Evolutionary conservation across 192 early-diverging fungal species (phyloP).

Genomic region (Gaertneriomyces semiglobifer): DNA sequence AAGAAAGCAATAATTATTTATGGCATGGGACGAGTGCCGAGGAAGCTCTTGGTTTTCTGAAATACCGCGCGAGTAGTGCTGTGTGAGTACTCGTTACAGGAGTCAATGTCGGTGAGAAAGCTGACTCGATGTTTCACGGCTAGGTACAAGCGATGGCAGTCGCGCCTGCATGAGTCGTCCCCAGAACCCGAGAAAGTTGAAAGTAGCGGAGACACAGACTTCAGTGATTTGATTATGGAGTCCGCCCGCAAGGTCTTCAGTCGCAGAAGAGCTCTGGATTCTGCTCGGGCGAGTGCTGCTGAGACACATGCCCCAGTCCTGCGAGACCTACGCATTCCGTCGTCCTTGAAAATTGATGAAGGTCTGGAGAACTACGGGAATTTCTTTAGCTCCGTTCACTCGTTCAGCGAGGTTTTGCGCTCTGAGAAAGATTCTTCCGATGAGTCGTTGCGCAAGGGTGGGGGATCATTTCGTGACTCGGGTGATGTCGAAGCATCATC

Average conservation of each 20-base stretch:
- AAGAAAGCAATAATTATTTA: not conserved
- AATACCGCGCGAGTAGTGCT: conserved; percentile 4
- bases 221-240: not conserved
- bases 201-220: not conserved
- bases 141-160: not conserved
- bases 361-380: too few relatives aligned
- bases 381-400: not conserved
- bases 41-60: not conserved
- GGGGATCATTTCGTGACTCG: not conserved
- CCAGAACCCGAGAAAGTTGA: not conserved
- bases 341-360: not conserved
- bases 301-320: not conserved
- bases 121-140: not conserved
- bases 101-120: not conserved
- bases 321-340: not conserved
- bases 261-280: not conserved
- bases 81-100: not conserved
- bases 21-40: not conserved
- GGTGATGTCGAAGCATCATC: too few relatives aligned
- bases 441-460: not conserved
- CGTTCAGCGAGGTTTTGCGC: too few relatives aligned
- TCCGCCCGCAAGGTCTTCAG: not conserved
- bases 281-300: too few relatives aligned
- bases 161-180: not conserved
- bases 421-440: not conserved